phyloP scores from a whole-genome alignment of 768 basidiomycete species.

The Strobilomyces dryophilus region DNA sequence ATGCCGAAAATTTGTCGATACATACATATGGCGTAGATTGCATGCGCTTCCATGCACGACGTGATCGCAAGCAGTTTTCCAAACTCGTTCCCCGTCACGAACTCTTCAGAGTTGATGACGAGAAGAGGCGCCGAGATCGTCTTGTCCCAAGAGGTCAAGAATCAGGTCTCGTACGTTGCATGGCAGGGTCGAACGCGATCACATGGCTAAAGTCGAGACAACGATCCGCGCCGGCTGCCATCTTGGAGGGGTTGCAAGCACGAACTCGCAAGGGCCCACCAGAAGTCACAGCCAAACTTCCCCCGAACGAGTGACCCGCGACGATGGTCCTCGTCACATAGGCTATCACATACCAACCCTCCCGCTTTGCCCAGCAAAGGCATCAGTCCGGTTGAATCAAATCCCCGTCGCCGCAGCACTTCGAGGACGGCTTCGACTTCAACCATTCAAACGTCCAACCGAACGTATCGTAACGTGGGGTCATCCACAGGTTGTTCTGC shows the following conservation, averaged over 20 bases:
- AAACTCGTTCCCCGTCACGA: slow-evolving; percentile 36
- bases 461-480: slow-evolving; percentile 18
- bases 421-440: slow-evolving; percentile 35
- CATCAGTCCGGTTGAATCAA: neutral
- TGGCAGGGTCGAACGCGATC: slow-evolving; percentile 29
- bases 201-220: slow-evolving; percentile 24
- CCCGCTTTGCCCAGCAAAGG: slow-evolving; percentile 13
- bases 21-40: slow-evolving; percentile 14
- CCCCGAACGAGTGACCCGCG: slow-evolving; percentile 33
- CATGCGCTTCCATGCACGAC: slow-evolving; percentile 7
- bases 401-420: slow-evolving; percentile 2
- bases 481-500: slow-evolving; percentile 30
- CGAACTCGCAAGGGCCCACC: neutral
- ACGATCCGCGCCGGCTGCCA: slow-evolving; percentile 22
- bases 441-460: slow-evolving; percentile 34
- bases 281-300: slow-evolving; percentile 24
- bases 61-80: slow-evolving; percentile 29
- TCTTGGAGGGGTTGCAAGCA: slow-evolving; percentile 1
- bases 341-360: slow-evolving; percentile 18
- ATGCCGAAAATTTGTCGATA: too few relatives aligned
- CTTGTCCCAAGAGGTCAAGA: slow-evolving; percentile 22
- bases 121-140: slow-evolving; percentile 31
- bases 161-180: slow-evolving; percentile 17
- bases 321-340: slow-evolving; percentile 23
- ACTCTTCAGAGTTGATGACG: slow-evolving; percentile 40